These are phyloP conservation scores for Phlyctochytrium arcticum DNA, from an alignment of 192 early-diverging fungal genomes.

Conservation along the genomic window DNA sequence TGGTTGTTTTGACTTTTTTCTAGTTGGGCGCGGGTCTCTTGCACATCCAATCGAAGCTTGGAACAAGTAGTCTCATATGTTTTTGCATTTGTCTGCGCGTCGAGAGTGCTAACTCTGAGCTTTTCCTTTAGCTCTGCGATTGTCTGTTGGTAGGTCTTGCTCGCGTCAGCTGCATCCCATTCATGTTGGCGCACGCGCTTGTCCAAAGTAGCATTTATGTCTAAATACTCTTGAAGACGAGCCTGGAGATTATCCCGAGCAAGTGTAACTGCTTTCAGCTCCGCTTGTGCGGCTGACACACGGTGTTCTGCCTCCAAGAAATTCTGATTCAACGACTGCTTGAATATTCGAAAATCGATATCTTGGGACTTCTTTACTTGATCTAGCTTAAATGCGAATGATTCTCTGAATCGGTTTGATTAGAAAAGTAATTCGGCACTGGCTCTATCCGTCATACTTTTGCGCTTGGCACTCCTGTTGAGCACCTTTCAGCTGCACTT, in stretches of 20 bases:
- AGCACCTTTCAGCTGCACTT: conserved; percentile 9
- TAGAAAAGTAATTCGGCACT: neutral
- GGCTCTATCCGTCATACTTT: neutral
- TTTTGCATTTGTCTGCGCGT: neutral
- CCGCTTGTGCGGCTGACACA: conserved; percentile 7
- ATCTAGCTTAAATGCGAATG: conserved; percentile 9
- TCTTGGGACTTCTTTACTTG: conserved; percentile 7
- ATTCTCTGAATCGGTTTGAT: neutral
- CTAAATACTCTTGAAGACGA: conserved; percentile 8
- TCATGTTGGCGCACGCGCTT: conserved; percentile 8
- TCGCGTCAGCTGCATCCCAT: conserved; percentile 19
- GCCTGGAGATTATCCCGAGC: conserved; percentile 3
- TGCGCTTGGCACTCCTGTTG: conserved; percentile 16
- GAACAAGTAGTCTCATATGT: neutral
- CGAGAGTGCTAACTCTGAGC: neutral
- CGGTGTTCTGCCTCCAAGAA: conserved; percentile 16
- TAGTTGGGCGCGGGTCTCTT: no score
- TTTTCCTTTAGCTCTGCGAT: conserved; percentile 19
- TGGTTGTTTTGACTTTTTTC: no score
- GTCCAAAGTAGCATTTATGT: conserved; percentile 6
- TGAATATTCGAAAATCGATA: conserved; percentile 1
- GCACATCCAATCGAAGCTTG: neutral
- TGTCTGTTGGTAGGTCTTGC: neutral
- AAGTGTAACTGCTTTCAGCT: conserved; percentile 6
- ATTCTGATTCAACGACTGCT: conserved; percentile 6